These are phyloP conservation scores for Pittosporum tobira DNA, from an alignment of 129 eudicot genomes.

Conservation along the genomic window DNA sequence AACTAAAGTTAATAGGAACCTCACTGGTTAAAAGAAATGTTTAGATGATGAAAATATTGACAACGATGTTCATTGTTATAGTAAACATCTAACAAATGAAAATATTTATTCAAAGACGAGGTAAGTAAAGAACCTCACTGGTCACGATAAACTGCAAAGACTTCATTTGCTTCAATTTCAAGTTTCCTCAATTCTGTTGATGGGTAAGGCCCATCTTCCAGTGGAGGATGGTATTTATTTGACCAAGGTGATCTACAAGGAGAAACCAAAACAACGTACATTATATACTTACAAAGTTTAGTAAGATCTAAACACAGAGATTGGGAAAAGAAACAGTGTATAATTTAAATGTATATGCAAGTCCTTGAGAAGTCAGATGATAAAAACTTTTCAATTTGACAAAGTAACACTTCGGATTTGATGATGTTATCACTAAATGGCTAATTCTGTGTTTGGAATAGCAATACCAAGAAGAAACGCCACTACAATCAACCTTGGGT, in stretches of 20 bases:
- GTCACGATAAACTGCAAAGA: conserved; percentile 90
- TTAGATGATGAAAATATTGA: neutral
- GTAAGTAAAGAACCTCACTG: conserved; percentile 99
- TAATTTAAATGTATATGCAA: neutral
- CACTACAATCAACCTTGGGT: conserved; percentile 1
- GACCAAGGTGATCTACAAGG: conserved; percentile 91
- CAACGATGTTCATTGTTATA: neutral
- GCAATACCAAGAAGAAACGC: neutral
- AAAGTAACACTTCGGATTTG: neutral
- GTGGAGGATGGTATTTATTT: conserved; percentile 79
- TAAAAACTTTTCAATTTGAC: neutral
- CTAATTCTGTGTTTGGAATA: neutral
- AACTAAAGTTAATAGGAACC: neutral
- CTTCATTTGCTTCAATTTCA: conserved; percentile 92
- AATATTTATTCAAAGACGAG: conserved; percentile 41
- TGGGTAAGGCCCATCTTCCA: conserved; percentile 80
- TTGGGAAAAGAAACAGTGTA: neutral
- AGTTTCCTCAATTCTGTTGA: conserved; percentile 82
- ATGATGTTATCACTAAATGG: neutral
- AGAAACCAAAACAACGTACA: conserved; percentile 6
- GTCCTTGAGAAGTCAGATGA: conserved; percentile 7
- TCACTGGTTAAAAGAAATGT: neutral
- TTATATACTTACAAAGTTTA: neutral
- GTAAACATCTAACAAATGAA: neutral
- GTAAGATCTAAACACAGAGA: neutral